Evolutionary conservation across 2,329 filamentous ascomycete species (phyloP).

Genomic region (Lachnellula cervina): DNA sequence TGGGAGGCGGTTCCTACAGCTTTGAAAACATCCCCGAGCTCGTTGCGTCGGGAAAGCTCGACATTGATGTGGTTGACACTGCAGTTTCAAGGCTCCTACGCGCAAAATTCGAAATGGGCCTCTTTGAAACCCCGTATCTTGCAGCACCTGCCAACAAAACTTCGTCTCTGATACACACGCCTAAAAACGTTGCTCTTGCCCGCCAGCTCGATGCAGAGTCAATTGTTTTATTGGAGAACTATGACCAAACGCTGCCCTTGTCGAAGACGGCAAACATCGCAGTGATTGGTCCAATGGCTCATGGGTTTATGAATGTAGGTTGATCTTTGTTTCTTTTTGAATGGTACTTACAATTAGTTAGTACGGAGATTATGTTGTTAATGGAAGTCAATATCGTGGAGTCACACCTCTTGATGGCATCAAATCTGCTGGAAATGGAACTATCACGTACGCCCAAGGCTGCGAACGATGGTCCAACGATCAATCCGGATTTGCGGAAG

Average conservation of each 20-base stretch:
- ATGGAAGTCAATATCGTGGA: constrained; percentile 57
- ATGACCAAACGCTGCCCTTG: constrained; percentile 57
- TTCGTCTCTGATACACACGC: constrained; percentile 57
- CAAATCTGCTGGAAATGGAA: constrained; percentile 52
- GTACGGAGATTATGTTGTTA: constrained; percentile 72
- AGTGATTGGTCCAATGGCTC: constrained; percentile 71
- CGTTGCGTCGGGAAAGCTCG: constrained; percentile 55
- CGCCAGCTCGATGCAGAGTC: constrained; percentile 74
- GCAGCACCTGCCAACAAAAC: constrained; percentile 53
- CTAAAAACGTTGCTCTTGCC: constrained; percentile 64
- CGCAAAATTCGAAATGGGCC: constrained; percentile 63
- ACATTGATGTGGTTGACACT: constrained; percentile 54
- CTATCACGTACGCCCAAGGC: constrained; percentile 62
- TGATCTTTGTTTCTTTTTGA: neutral
- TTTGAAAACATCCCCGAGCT: constrained; percentile 62
- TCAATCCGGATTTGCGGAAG: constrained; percentile 61
- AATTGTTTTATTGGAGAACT: constrained; percentile 77
- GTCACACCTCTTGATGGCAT: constrained; percentile 69
- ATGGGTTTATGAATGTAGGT: constrained; percentile 63
- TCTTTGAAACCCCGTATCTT: constrained; percentile 66
- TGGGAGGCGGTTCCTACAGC: constrained; percentile 72
- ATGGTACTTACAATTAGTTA: constrained; percentile 25
- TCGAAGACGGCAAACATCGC: constrained; percentile 63
- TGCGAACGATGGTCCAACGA: constrained; percentile 70
- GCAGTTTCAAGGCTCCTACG: constrained; percentile 62